Conservation (phyloP, 1,284 basidiomycete genomes). For the Irpex lacteus region DNA sequence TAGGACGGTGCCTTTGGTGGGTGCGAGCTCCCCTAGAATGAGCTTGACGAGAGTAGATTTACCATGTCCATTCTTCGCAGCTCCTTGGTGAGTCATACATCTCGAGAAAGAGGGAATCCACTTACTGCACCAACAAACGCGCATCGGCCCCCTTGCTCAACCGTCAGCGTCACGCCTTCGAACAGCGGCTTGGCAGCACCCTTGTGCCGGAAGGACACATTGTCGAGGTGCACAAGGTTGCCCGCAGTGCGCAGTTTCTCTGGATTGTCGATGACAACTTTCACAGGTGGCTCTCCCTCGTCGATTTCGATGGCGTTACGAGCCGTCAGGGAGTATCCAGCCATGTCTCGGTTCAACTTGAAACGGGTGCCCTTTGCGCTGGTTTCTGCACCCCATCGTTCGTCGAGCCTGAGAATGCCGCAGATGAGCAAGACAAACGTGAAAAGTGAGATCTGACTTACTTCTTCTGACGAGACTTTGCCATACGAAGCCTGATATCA, state of each 20-base stretch:
- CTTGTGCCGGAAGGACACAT: slow-evolving; percentile 43
- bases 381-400: slow-evolving; percentile 54
- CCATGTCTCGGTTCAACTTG: slow-evolving; percentile 63
- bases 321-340: slow-evolving; percentile 43
- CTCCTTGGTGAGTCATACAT: neutral
- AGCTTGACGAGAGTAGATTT: slow-evolving; percentile 66
- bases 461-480: slow-evolving; percentile 13
- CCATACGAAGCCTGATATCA: slow-evolving; percentile 6
- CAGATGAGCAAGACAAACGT: neutral
- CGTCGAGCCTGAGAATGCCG: slow-evolving; percentile 33
- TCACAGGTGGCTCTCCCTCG: slow-evolving; percentile 43
- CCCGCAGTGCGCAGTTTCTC: slow-evolving; percentile 49
- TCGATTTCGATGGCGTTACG: slow-evolving; percentile 52
- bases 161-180: slow-evolving; percentile 50
- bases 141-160: slow-evolving; percentile 54
- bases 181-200: slow-evolving; percentile 38
- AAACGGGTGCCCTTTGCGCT: slow-evolving; percentile 44
- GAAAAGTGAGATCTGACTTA: neutral
- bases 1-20: slow-evolving; percentile 52
- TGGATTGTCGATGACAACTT: slow-evolving; percentile 47
- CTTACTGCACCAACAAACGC: slow-evolving; percentile 49
- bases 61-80: slow-evolving; percentile 40
- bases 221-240: slow-evolving; percentile 48
- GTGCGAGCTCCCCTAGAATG: slow-evolving; percentile 48
- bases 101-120: neutral